Percentiles rank a stretch among this genome's conserved stretches.
phyloP scores from a whole-genome alignment of 805 yeast species.

The Starmerella bombi region DNA sequence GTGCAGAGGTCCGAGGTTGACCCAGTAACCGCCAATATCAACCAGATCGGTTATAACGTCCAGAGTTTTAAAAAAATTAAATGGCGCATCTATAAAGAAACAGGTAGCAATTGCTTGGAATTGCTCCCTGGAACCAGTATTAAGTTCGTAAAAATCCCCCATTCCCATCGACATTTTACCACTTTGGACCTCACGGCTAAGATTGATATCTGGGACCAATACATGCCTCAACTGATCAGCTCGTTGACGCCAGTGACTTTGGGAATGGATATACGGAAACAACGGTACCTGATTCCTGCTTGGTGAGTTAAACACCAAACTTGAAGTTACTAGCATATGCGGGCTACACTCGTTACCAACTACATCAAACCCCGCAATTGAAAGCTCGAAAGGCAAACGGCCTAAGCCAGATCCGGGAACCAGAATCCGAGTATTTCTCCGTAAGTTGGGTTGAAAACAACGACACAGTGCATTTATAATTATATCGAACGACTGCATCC shows the following conservation, averaged over 20 bases:
- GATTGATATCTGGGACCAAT: conserved; percentile 27
- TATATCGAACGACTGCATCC: conserved; percentile 42
- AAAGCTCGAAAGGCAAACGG: conserved; percentile 58
- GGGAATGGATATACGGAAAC: conserved; percentile 42
- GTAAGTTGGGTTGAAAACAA: conserved; percentile 25
- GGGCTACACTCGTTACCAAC: conserved; percentile 72
- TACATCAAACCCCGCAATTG: conserved; percentile 35
- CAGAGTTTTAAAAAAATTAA: conserved; percentile 62
- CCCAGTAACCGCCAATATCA: conserved; percentile 49
- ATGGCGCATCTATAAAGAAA: conserved; percentile 85
- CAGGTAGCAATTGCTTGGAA: conserved; percentile 32
- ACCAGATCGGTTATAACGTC: conserved; percentile 42
- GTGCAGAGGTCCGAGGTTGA: conserved; percentile 59
- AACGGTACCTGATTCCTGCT: conserved; percentile 15
- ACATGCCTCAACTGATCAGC: conserved; percentile 42
- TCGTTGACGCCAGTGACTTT: conserved; percentile 46
- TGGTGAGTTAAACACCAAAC: conserved; percentile 23
- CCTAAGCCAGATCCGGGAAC: conserved; percentile 92
- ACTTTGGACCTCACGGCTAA: conserved; percentile 10
- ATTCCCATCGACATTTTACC: conserved; percentile 52
- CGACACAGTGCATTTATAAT: conserved; percentile 34
- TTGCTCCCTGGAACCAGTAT: conserved; percentile 41
- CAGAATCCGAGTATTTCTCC: conserved; percentile 31
- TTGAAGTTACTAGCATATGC: conserved; percentile 55
- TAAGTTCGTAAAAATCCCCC: conserved; percentile 51